Evolutionary conservation across 371 early-diverging fungal species (phyloP).

Genomic region (Basidiobolus meristosporus): DNA sequence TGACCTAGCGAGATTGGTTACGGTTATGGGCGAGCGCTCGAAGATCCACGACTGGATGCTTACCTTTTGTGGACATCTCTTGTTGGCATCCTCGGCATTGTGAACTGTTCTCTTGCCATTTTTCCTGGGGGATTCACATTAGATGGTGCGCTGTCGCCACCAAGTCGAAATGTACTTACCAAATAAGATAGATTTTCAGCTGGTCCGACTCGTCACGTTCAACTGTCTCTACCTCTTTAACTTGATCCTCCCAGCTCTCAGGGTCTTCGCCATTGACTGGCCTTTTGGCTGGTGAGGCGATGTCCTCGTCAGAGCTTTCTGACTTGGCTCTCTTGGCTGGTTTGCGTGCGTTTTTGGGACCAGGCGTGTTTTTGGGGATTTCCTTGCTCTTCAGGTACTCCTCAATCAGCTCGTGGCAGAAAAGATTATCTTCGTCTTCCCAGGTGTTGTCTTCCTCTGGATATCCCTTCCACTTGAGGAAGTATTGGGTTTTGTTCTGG

Average conservation of each 20-base stretch:
- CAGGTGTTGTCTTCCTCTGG: slow-evolving; percentile 38
- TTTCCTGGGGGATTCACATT: slow-evolving; percentile 2
- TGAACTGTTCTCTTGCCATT: slow-evolving; percentile 6
- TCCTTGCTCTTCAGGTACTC: too few species aligned
- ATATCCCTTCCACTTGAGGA: slow-evolving; percentile 62
- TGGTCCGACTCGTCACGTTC: slow-evolving; percentile 1
- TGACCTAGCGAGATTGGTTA: too few species aligned
- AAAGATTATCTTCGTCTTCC: slow-evolving; percentile 41
- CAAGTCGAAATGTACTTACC: slow-evolving; percentile 1
- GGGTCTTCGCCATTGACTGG: too few species aligned
- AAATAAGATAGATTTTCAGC: slow-evolving; percentile 3
- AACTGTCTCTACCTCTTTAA: slow-evolving; percentile 5
- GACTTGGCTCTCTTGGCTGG: too few species aligned
- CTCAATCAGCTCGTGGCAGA: slow-evolving; percentile 3
- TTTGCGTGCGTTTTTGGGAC: too few species aligned
- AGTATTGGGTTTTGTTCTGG: slow-evolving; percentile 12
- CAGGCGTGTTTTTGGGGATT: too few species aligned
- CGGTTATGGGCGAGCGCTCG: too few species aligned
- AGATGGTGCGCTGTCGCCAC: neutral
- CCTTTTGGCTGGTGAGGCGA: too few species aligned
- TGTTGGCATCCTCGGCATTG: slow-evolving; percentile 1
- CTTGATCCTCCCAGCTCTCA: slow-evolving; percentile 6
- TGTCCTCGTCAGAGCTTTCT: too few species aligned
- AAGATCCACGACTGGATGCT: too few species aligned
- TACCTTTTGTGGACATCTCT: slow-evolving; percentile 5